phyloP scores from a whole-genome alignment of 768 basidiomycete genomes.

The Psilocybe tampanensis region DNA sequence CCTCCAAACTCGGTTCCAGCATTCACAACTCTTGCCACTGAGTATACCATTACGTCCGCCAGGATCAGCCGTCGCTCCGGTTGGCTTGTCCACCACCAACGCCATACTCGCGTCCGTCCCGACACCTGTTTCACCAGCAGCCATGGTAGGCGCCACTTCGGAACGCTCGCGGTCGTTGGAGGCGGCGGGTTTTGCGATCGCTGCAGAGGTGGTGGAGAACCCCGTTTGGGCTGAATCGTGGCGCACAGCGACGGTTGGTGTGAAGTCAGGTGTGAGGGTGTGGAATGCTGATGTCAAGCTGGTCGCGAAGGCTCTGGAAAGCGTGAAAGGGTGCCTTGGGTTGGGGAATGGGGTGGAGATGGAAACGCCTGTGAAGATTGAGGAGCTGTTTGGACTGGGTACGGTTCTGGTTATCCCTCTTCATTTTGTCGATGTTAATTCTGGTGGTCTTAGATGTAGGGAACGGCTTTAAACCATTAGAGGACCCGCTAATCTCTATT shows the following conservation, averaged over 20 bases:
- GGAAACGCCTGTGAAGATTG: slow-evolving; percentile 44
- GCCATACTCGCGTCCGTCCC: slow-evolving; percentile 52
- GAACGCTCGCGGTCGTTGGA: slow-evolving; percentile 73
- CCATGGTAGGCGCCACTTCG: slow-evolving; percentile 59
- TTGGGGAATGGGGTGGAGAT: slow-evolving; percentile 16
- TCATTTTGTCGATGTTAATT: background rate
- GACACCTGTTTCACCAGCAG: slow-evolving; percentile 85
- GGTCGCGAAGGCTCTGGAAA: slow-evolving; percentile 44
- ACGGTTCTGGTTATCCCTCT: slow-evolving; percentile 12
- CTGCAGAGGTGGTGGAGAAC: slow-evolving; percentile 76
- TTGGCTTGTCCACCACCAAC: slow-evolving; percentile 24
- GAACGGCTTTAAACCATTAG: slow-evolving; percentile 31
- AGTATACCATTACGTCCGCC: slow-evolving; percentile 63
- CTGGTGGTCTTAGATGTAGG: background rate
- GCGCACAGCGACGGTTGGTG: slow-evolving; percentile 41
- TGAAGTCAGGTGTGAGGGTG: slow-evolving; percentile 30
- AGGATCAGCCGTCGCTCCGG: slow-evolving; percentile 50
- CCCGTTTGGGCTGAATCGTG: slow-evolving; percentile 68
- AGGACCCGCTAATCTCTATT: slow-evolving; percentile 62
- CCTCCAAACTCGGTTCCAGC: slow-evolving; percentile 69
- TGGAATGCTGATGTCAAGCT: slow-evolving; percentile 62
- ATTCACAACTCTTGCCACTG: slow-evolving; percentile 60
- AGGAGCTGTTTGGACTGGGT: slow-evolving; percentile 45
- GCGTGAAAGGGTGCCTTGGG: slow-evolving; percentile 26
- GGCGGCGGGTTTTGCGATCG: slow-evolving; percentile 62